A percentile compares a stretch with the other conserved stretches of the same genome.
Evolutionary conservation across 768 basidiomycete genomes (phyloP).

Genomic region (Kwoniella sp.): DNA sequence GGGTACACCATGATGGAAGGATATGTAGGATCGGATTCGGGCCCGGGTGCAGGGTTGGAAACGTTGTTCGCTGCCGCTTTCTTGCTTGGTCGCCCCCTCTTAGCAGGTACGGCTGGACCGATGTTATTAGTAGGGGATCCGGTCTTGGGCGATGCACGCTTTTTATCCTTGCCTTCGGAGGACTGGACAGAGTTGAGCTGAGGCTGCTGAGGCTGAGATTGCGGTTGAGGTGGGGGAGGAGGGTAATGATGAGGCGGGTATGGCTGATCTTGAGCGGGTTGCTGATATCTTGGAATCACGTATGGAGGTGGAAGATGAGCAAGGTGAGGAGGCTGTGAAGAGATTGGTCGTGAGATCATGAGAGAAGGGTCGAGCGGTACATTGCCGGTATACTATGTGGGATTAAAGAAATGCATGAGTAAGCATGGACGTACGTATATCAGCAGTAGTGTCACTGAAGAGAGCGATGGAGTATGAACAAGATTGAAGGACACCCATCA

Average conservation of each 20-base stretch:
- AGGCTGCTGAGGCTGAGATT: not conserved
- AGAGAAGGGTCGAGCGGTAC: conserved; percentile 3
- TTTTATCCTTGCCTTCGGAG: conserved; percentile 8
- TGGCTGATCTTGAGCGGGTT: conserved; percentile 9
- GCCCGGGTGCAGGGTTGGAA: not conserved
- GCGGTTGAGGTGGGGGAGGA: conserved; percentile 1
- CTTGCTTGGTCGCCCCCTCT: conserved; percentile 21
- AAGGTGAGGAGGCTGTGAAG: not conserved
- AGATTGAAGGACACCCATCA: not conserved
- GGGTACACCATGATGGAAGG: conserved; percentile 31
- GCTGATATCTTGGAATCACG: conserved; percentile 7
- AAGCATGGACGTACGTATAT: not conserved
- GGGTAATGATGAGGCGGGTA: conserved; percentile 8
- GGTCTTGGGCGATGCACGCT: conserved; percentile 12
- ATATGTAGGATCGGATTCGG: not conserved
- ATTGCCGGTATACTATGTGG: not conserved
- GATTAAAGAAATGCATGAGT: not conserved
- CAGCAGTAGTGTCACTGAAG: too few relatives aligned
- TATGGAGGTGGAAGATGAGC: conserved; percentile 22
- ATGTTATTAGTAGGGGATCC: not conserved
- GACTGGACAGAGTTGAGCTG: not conserved
- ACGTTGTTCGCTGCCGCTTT: conserved; percentile 3
- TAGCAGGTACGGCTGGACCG: conserved; percentile 8
- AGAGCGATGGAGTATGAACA: not conserved
- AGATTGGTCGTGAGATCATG: conserved; percentile 1